Percentiles rank a stretch among this genome's conserved stretches.
Conservation (phyloP, 768 basidiomycete species). For the Amanita rimosa region DNA sequence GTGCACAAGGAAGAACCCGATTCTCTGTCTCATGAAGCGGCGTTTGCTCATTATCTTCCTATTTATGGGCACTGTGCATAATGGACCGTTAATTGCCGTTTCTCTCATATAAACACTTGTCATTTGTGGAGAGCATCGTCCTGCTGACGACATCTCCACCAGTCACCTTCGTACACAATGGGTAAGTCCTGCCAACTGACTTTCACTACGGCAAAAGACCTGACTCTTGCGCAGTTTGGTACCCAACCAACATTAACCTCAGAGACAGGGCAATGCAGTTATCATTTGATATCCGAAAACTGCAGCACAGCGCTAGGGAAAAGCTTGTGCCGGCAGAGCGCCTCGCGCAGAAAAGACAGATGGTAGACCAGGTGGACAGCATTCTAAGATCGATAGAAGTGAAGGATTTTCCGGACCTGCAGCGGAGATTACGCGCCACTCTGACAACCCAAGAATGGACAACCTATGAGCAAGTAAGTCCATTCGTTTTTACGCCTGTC, state of each 20-base stretch:
- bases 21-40: background rate
- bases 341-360: background rate
- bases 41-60: background rate
- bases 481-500: background rate
- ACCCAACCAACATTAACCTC: background rate
- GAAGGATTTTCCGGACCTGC: background rate
- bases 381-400: background rate
- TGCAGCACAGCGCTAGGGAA: conserved; percentile 1
- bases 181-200: background rate
- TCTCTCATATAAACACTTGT: background rate
- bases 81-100: background rate
- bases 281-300: background rate
- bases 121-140: background rate
- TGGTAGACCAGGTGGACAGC: background rate
- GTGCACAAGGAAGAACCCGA: conserved; percentile 2
- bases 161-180: background rate
- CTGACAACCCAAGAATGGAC: background rate
- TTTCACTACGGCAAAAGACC: background rate
- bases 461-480: conserved; percentile 1
- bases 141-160: background rate
- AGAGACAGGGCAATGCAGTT: conserved; percentile 2
- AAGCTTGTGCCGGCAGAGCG: conserved; percentile 5
- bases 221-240: background rate
- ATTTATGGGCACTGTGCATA: background rate
- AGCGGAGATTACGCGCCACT: background rate